phyloP scores from a whole-genome alignment of 768 basidiomycete genomes.

The Brasilioporus rufonigricans region DNA sequence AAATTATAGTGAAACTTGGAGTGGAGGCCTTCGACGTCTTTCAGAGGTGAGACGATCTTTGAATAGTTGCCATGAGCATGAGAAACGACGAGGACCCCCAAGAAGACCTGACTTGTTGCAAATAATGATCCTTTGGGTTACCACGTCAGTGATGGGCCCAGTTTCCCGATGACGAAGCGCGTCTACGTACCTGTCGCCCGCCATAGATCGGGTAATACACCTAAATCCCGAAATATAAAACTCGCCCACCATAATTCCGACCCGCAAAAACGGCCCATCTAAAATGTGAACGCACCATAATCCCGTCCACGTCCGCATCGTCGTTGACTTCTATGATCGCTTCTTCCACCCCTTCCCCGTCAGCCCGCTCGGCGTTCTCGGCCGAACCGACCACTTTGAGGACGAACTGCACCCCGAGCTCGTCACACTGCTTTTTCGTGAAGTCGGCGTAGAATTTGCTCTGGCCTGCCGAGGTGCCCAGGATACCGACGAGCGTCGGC shows the following conservation, averaged over 20 bases:
- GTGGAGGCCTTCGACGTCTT: constrained; percentile 97
- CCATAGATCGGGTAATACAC: constrained; percentile 98
- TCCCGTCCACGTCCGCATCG: constrained; percentile 80
- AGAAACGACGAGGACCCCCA: neutral
- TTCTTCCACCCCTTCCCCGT: constrained; percentile 92
- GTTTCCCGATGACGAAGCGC: neutral
- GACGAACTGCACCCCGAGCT: constrained; percentile 84
- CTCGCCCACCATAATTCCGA: neutral
- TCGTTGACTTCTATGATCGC: constrained; percentile 95
- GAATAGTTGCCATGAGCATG: neutral
- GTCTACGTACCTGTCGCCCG: constrained; percentile 63
- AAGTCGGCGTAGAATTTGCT: constrained; percentile 87
- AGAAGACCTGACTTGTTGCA: constrained; percentile 71
- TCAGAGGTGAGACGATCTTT: constrained; percentile 89
- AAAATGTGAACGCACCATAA: constrained; percentile 68
- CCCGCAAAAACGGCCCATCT: neutral
- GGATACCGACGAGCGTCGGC: constrained; percentile 87
- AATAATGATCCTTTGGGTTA: constrained; percentile 80
- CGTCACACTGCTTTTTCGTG: constrained; percentile 87
- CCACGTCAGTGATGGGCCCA: constrained; percentile 3
- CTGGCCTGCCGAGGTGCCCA: constrained; percentile 79
- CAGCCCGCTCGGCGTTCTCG: constrained; percentile 42
- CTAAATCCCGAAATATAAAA: constrained; percentile 34
- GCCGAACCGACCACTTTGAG: constrained; percentile 59
- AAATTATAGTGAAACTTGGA: constrained; percentile 95